Evolutionary conservation across 2,329 filamentous ascomycete genomes (phyloP).

Genomic region (Pseudofabraea citricarpa): DNA sequence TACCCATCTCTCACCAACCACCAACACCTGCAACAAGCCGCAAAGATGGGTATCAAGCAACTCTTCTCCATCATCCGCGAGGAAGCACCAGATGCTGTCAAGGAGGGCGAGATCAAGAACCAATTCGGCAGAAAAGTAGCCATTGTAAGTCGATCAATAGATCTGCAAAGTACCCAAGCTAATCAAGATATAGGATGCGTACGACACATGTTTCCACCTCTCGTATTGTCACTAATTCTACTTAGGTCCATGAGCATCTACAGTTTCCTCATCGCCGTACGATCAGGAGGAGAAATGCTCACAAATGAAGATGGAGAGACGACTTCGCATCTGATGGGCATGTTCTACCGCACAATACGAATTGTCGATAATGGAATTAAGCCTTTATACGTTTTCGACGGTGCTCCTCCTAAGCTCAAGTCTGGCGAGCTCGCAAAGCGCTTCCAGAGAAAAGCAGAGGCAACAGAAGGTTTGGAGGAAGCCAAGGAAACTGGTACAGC

Average conservation of each 20-base stretch:
- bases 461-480: slow-evolving; percentile 84
- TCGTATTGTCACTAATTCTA: slow-evolving; percentile 11
- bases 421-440: slow-evolving; percentile 95
- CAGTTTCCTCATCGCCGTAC: slow-evolving; percentile 95
- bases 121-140: slow-evolving; percentile 98
- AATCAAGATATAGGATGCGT: slow-evolving; percentile 49
- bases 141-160: slow-evolving; percentile 59
- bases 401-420: slow-evolving; percentile 94
- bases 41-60: slow-evolving; percentile 62
- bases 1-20: slow-evolving; percentile 2
- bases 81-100: slow-evolving; percentile 91
- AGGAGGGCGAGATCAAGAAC: slow-evolving; percentile 96
- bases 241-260: slow-evolving; percentile 94
- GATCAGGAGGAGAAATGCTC: slow-evolving; percentile 93
- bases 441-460: slow-evolving; percentile 91
- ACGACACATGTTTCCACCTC: slow-evolving; percentile 19
- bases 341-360: slow-evolving; percentile 97
- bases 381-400: slow-evolving; percentile 96
- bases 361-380: slow-evolving; percentile 99
- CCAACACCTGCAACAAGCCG: slow-evolving; percentile 1
- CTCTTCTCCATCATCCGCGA: slow-evolving; percentile 81
- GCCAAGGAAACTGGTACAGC: slow-evolving; percentile 96
- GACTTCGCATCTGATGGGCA: slow-evolving; percentile 96
- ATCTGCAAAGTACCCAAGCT: slow-evolving; percentile 1
- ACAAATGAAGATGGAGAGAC: slow-evolving; percentile 94